Conservation (phyloP, 164 flowering plant genomes). For the Vitis vinifera region ASM3070453v1 NC_081807.1:271501-272000, state of each 20-base stretch:
- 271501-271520: slow-evolving; percentile 81
- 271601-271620: slow-evolving; percentile 93
- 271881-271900: no score
- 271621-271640: slow-evolving; percentile 87
- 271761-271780: not conserved
- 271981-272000: no score
- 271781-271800: not conserved
- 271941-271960: no score
- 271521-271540: slow-evolving; percentile 95
- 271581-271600: slow-evolving; percentile 92
- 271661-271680: slow-evolving; percentile 93
- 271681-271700: slow-evolving; percentile 56
- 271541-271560: slow-evolving; percentile 94
- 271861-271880: no score
- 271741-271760: not conserved
- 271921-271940: no score
- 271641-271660: slow-evolving; percentile 87
- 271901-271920: no score
- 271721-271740: not conserved
- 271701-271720: not conserved
- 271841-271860: no score
- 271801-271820: not conserved
- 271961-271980: no score
- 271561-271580: slow-evolving; percentile 96
- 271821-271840: no score